Evolutionary conservation across 75 land plant genomes (phyloP), one percentile per base, ranked within the genome.

Genomic region (Ceratopteris richardii): DNA sequence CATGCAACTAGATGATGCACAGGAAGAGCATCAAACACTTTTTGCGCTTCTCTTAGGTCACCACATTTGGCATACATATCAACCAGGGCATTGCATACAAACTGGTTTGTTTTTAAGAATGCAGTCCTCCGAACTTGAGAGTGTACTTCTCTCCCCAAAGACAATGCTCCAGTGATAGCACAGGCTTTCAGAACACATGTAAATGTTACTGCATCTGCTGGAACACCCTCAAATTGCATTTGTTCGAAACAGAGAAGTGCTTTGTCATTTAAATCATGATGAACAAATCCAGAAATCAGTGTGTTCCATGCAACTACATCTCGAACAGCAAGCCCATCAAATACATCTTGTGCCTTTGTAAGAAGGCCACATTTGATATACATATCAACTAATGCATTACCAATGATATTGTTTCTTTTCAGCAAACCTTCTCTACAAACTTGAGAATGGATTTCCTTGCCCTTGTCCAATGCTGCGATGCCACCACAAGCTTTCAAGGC

Each of bases 281-380:
- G 36, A 3, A 17, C 53, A 62, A 10, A 79, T 19, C 74, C 82
- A 66, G 77, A 66, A 63, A 82, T 71, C 73, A 82, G 54, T 39
- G 76, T 66, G 39, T 75, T 82, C 85, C 85, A 82, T 28, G 73
- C 71, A 25, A 79, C 82, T 10, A 60, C 44, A 60, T 79, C 73
- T 46, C 68, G 75, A 1, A 58, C 64, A 25, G 22, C 17, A 73
- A 78, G 74, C 57, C 58, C 56, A 50, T 85, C 74, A 37, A 78
- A 82, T 64, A 82, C 39, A 9, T 24, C 31, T 1, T 44, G 60
- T 11, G 80, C 83, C 50, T 28, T 28, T 1, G 31, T 39, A 56
- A 75, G 13, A 25, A 47, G 13, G 10, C 81, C 81, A 57, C 67
- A 74, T 14, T 26, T 56, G 12, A 55, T 57, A 66, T 84, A 84